phyloP scores from a whole-genome alignment of 2,329 filamentous ascomycete genomes.

The Aspergillus ustus region DNA sequence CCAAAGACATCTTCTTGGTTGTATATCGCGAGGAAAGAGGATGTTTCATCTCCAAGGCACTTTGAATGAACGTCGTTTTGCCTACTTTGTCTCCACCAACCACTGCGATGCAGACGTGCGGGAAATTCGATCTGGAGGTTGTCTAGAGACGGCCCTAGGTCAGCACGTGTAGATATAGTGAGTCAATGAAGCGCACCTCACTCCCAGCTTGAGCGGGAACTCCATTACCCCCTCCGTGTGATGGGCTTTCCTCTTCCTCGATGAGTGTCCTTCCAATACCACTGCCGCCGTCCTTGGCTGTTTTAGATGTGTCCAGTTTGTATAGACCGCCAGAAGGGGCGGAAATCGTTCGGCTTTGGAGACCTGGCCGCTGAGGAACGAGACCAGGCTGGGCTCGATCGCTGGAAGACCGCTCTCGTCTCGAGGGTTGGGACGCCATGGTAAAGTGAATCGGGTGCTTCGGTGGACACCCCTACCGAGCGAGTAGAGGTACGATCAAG shows the following conservation, averaged over 20 bases:
- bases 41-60: constrained; percentile 58
- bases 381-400: constrained; percentile 34
- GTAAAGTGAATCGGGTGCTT: constrained; percentile 18
- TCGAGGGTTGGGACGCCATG: constrained; percentile 35
- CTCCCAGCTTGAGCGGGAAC: constrained; percentile 21
- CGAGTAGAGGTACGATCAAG: constrained; percentile 23
- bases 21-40: constrained; percentile 45
- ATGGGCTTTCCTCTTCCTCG: constrained; percentile 36
- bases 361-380: constrained; percentile 35
- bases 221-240: constrained; percentile 22
- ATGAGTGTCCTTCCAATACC: constrained; percentile 30
- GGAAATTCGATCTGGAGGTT: constrained; percentile 40
- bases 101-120: constrained; percentile 63
- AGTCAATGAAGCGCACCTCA: constrained; percentile 29
- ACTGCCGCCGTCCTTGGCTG: constrained; percentile 24
- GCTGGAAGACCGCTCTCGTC: constrained; percentile 39
- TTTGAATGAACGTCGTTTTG: constrained; percentile 64
- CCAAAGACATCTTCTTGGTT: constrained; percentile 61
- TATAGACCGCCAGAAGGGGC: constrained; percentile 38
- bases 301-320: constrained; percentile 30
- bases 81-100: constrained; percentile 59
- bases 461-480: constrained; percentile 19
- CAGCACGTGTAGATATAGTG: no score
- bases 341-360: constrained; percentile 41
- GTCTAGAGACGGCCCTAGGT: constrained; percentile 24